phyloP scores from a whole-genome alignment of 1,139 yeast genomes.

The Saccharomyces hybrid region DNA sequence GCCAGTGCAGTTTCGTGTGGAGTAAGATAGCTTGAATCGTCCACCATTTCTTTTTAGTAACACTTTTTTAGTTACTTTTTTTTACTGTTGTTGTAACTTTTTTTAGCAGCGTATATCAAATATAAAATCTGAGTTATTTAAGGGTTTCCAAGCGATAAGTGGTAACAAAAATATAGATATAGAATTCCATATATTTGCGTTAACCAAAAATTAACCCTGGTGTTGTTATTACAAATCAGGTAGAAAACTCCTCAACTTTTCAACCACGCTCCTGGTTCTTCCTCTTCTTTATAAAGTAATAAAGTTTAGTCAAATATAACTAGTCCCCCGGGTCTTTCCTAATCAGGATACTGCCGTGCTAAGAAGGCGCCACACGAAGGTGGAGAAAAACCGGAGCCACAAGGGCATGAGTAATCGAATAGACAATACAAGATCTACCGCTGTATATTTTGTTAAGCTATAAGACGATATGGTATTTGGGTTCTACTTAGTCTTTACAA shows the following conservation, averaged over 20 bases:
- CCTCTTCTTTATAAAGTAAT: neutral
- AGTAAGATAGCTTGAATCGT: constrained; percentile 53
- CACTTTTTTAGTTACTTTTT: neutral
- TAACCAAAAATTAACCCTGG: neutral
- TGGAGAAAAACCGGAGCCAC: no score
- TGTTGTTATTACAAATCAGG: neutral
- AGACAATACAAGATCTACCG: no score
- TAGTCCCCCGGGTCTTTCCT: neutral
- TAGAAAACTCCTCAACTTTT: neutral
- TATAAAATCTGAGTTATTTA: neutral
- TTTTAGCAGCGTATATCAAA: neutral
- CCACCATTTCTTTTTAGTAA: constrained; percentile 24
- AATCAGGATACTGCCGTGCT: neutral
- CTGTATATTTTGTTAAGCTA: no score
- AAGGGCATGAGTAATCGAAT: no score
- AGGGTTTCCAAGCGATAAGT: neutral
- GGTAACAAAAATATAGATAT: neutral
- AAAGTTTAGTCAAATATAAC: neutral
- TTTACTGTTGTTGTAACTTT: neutral
- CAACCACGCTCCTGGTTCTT: neutral
- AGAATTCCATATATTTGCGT: neutral
- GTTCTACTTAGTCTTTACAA: neutral
- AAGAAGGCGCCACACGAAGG: neutral
- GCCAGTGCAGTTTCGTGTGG: constrained; percentile 78
- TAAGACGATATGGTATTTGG: no score